Evolutionary conservation across 352 stramenopile species (phyloP).

Genomic region (Thalassiosira mediterranea): DNA sequence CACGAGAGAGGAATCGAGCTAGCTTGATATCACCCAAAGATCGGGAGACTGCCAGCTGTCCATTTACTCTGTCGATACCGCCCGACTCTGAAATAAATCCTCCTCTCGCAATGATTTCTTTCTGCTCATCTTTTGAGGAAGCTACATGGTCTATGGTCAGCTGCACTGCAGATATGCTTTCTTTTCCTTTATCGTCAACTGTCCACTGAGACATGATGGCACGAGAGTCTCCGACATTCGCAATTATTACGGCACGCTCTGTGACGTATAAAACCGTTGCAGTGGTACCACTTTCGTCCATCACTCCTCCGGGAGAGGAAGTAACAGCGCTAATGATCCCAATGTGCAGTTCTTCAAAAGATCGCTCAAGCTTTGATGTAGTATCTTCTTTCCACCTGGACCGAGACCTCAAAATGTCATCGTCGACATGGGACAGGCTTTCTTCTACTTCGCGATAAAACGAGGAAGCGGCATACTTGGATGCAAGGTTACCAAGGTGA

Average conservation of each 20-base stretch:
- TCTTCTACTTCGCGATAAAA: constrained; percentile 59
- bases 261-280: constrained; percentile 71
- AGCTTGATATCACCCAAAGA: constrained; percentile 91
- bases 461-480: constrained; percentile 83
- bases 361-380: constrained; percentile 44
- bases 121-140: constrained; percentile 58
- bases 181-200: constrained; percentile 22
- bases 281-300: constrained; percentile 80
- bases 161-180: constrained; percentile 36
- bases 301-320: constrained; percentile 44
- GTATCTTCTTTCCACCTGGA: constrained; percentile 56
- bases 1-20: constrained; percentile 85
- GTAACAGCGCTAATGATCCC: constrained; percentile 59
- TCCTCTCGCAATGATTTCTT: constrained; percentile 54
- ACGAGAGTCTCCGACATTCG: constrained; percentile 78
- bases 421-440: constrained; percentile 44
- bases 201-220: constrained; percentile 67
- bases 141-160: constrained; percentile 79
- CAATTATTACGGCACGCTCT: constrained; percentile 68
- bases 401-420: constrained; percentile 14
- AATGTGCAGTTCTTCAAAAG: constrained; percentile 69
- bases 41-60: constrained; percentile 90
- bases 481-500: constrained; percentile 90
- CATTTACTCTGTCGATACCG: constrained; percentile 87
- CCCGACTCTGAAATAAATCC: constrained; percentile 58